Evolutionary conservation across 768 basidiomycete genomes (phyloP).

Genomic region (Clitopilus hobsonii): DNA sequence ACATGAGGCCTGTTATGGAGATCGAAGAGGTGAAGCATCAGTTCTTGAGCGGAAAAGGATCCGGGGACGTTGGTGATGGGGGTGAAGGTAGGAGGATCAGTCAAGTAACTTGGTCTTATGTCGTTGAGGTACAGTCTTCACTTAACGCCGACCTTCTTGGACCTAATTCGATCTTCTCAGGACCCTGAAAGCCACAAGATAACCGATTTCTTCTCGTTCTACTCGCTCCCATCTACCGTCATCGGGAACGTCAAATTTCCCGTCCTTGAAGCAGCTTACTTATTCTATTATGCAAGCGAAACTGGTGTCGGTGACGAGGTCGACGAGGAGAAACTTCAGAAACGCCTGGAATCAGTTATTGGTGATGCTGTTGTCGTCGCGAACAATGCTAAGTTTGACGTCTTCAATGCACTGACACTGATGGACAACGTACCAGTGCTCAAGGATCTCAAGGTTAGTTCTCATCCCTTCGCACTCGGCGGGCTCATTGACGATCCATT

Average conservation of each 20-base stretch:
- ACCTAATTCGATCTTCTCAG: slow-evolving; percentile 34
- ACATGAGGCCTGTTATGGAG: slow-evolving; percentile 70
- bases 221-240: slow-evolving; percentile 91
- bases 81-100: slow-evolving; percentile 51
- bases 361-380: slow-evolving; percentile 81
- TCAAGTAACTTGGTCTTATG: slow-evolving; percentile 95
- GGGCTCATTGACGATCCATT: slow-evolving; percentile 5
- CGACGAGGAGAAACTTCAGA: slow-evolving; percentile 62
- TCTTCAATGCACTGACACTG: slow-evolving; percentile 90
- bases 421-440: slow-evolving; percentile 91
- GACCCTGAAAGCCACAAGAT: slow-evolving; percentile 77
- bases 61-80: slow-evolving; percentile 45
- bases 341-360: slow-evolving; percentile 66
- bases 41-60: slow-evolving; percentile 81
- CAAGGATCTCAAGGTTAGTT: slow-evolving; percentile 72
- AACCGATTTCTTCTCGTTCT: slow-evolving; percentile 97
- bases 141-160: neutral
- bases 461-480: neutral
- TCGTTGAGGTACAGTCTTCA: slow-evolving; percentile 70
- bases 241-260: slow-evolving; percentile 71
- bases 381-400: slow-evolving; percentile 85
- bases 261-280: slow-evolving; percentile 86
- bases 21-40: slow-evolving; percentile 82
- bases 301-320: slow-evolving; percentile 57
- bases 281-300: slow-evolving; percentile 92